Conservation (phyloP, 148 eudicot species). For the Linanthus parryae region DNA sequence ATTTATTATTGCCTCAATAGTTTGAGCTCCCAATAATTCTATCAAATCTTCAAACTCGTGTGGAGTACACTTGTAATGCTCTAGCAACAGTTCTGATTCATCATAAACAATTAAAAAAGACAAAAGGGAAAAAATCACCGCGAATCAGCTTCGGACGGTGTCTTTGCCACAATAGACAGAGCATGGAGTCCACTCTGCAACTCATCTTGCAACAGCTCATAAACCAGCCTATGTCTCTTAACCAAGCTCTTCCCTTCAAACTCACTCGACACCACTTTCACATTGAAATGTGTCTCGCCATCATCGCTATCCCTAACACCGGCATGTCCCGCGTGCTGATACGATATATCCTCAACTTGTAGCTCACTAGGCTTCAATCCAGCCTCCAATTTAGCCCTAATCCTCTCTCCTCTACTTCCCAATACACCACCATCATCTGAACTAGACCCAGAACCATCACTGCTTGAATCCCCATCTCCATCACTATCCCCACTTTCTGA, state of each 20-base stretch:
- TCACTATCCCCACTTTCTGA: constrained; percentile 4
- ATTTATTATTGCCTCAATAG: too few species aligned
- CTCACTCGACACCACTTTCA: constrained; percentile 57
- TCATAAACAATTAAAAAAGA: too few species aligned
- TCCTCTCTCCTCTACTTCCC: constrained; percentile 69
- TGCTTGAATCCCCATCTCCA: constrained; percentile 9
- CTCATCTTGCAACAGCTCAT: constrained; percentile 72
- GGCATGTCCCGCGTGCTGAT: constrained; percentile 86
- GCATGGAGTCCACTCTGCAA: constrained; percentile 84
- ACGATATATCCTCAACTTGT: constrained; percentile 64
- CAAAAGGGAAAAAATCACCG: too few species aligned
- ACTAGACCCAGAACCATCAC: constrained; percentile 10
- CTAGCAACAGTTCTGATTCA: too few species aligned
- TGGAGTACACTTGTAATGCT: too few species aligned
- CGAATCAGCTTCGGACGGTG: constrained; percentile 57
- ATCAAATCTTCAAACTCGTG: too few species aligned
- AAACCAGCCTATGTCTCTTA: constrained; percentile 79
- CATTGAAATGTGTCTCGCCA: constrained; percentile 79
- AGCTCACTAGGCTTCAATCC: constrained; percentile 58
- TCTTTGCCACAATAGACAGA: constrained; percentile 74
- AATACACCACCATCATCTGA: constrained; percentile 12
- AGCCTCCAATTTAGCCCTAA: constrained; percentile 49
- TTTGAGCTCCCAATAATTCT: too few species aligned
- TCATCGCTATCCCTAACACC: constrained; percentile 50
- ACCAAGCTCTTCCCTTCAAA: constrained; percentile 79